Conservation (phyloP, 139 green algal genomes). For the Pseudopediastrum boryanum region DNA sequence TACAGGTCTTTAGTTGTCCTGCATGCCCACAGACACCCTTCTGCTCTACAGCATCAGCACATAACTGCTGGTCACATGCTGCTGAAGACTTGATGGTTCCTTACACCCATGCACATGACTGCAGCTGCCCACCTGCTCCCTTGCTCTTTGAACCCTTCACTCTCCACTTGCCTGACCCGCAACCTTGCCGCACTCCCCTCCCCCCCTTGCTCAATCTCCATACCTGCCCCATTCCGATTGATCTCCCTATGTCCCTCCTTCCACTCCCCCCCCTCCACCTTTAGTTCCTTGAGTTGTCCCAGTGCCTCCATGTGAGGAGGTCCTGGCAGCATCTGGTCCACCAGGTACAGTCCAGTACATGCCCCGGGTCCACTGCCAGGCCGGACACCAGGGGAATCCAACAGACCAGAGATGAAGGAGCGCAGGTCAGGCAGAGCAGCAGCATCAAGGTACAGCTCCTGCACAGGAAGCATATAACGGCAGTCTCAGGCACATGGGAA, state of each 20-base stretch:
- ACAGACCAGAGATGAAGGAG: constrained; percentile 8
- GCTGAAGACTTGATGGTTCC: too few relatives aligned
- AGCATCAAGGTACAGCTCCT: constrained; percentile 3
- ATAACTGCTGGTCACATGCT: too few relatives aligned
- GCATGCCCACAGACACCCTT: too few relatives aligned
- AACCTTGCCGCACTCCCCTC: background rate
- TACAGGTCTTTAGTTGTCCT: too few relatives aligned
- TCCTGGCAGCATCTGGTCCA: constrained; percentile 11
- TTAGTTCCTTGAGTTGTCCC: constrained; percentile 3
- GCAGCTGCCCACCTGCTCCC: background rate
- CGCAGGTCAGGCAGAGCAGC: background rate
- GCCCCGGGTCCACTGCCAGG: background rate
- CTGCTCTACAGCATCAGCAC: too few relatives aligned
- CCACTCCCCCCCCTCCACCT: constrained; percentile 3
- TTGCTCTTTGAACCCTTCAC: too few relatives aligned
- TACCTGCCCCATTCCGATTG: background rate
- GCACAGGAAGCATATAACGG: background rate
- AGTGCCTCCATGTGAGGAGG: constrained; percentile 8
- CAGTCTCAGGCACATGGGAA: background rate
- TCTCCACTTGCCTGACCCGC: too few relatives aligned
- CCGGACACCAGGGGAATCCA: background rate
- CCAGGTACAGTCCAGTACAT: constrained; percentile 24
- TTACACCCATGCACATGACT: too few relatives aligned
- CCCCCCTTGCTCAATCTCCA: background rate
- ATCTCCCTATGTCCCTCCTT: background rate